Evolutionary conservation across 1,139 yeast genomes (phyloP), one percentile per base, ranked within the genome.

Genomic region (Lodderomyces pseudojiufengensis): DNA sequence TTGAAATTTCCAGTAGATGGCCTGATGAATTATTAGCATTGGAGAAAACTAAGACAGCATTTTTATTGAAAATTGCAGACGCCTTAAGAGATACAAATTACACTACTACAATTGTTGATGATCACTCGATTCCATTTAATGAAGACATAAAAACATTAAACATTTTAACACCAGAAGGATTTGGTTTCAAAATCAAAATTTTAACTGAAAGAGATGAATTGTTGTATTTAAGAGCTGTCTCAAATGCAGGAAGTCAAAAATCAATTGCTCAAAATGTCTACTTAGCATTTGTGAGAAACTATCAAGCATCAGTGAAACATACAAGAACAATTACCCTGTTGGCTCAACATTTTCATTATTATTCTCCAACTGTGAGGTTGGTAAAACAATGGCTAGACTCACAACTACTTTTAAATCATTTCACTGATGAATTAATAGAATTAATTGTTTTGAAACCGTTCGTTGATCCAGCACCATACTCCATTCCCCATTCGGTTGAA

Each of bases 1-100:
- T 94, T 58, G 98, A 94, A 62, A 69, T 85, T 3, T 84, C 96
- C 2, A 72, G 79, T n/a, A 79, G 80, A 57, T 94, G 98, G 99
- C 98, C 99, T 1, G 95, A 86, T 59, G 96, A 92, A 56, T 57
- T 87, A 4, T 65, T 71, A 25, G 90, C 97, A 1, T 65, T 88
- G 40, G 98, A 92, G 54, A 81, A 83, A 51, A 84, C 95, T 12
- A 94, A 94, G 55, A 75, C 92, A 26, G 98, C 97, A 5, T 86
- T 94, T 48, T 63, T 92, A 48, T 57, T 94, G 35, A 84, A 84
- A 49, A 75, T 90, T 12, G 73, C 77, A 43, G 87, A 85, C 39
- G 58, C 66, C 18, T 48, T 88, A 38, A 57, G 65, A 23, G 75
- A 76, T 36, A 70, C 78, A 2, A 62, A 67, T 7, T 84, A 83